Evolutionary conservation across 2,329 filamentous ascomycete genomes (phyloP).

Genomic region (Colletotrichum filicis): DNA sequence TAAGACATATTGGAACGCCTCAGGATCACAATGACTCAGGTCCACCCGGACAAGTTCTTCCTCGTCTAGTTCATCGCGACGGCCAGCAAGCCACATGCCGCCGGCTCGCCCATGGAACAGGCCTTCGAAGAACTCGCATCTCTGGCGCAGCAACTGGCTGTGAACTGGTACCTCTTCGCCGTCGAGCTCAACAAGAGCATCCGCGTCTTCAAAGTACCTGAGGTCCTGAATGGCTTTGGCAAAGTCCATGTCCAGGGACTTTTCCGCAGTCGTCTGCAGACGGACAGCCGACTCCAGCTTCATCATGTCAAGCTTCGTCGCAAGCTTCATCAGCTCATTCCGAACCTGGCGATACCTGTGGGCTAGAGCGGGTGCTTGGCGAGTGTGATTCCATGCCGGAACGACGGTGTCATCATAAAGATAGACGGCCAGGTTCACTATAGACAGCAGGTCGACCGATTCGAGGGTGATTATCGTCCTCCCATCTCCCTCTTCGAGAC

Average conservation of each 20-base stretch:
- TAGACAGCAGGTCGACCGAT: conserved; percentile 77
- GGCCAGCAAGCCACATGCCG: conserved; percentile 83
- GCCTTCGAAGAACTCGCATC: conserved; percentile 92
- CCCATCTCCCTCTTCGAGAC: conserved; percentile 62
- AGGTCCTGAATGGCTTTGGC: conserved; percentile 74
- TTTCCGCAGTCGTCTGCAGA: conserved; percentile 74
- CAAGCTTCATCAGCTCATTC: conserved; percentile 87
- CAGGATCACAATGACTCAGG: conserved; percentile 79
- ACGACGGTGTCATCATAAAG: conserved; percentile 83
- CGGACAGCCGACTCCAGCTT: conserved; percentile 82
- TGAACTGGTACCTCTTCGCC: conserved; percentile 80
- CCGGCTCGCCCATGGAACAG: conserved; percentile 89
- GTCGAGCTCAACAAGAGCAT: conserved; percentile 82
- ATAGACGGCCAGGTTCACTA: conserved; percentile 84
- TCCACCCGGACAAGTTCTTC: conserved; percentile 74
- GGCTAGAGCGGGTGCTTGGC: conserved; percentile 72
- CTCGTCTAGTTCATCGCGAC: conserved; percentile 59
- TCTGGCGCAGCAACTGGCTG: conserved; percentile 80
- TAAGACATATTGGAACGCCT: conserved; percentile 82
- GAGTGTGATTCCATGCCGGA: conserved; percentile 87
- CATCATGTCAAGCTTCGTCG: conserved; percentile 74
- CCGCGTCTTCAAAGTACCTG: conserved; percentile 80
- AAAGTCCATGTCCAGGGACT: conserved; percentile 76
- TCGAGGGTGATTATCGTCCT: conserved; percentile 72
- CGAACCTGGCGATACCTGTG: conserved; percentile 83